Evolutionary conservation across 192 early-diverging fungal genomes (phyloP), one percentile per base, ranked within the genome.

Genomic region (Phycomyces blakesleeanus): DNA sequence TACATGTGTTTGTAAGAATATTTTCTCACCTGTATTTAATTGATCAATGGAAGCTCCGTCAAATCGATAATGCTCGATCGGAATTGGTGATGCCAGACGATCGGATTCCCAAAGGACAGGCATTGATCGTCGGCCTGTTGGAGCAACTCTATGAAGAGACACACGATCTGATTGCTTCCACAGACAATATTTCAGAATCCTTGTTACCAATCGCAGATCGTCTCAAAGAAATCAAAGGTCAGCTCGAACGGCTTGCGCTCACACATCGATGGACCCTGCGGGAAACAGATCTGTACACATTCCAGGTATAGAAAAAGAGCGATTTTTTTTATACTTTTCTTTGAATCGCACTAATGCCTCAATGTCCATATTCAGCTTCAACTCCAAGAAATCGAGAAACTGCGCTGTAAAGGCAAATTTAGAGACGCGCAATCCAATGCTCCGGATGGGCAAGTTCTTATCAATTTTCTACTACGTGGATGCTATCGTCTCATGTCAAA

Each of bases 401-500:
- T 91, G 73, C 85, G 93, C 47, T 83, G 79, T 18, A 83, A 93
- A 69, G 93, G 93, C 53, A 91, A 92, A 67, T 95, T 95, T 64
- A 80, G 87, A 54, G 90, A 91, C 71, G 50, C 73, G 26, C 67
- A 80, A 37, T 60, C 67, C 0, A 88, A 90, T 27, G 70, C 79
- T 55, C 84, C 87, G 0, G 85, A 80, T 42, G 91, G 90, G 15
- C 93, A 95, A 61, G 85, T 89, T 1, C 76, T 89, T n/a, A 73
- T 87, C 20, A 84, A 87, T 64, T 90, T 86, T 63, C 73, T 93
- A 75, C 76, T 91, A 49, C 89, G 87, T 76, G 87, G 85, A 38
- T 93, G 93, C 78, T 95, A 95, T 75, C 84, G 88, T 49, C 68
- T 92, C 5, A 85, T 95, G 27, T 87, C 92, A 67, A 92, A 91